Evolutionary conservation across 2,329 filamentous ascomycete genomes (phyloP).

Genomic region (Phialemonium atrogriseum): DNA sequence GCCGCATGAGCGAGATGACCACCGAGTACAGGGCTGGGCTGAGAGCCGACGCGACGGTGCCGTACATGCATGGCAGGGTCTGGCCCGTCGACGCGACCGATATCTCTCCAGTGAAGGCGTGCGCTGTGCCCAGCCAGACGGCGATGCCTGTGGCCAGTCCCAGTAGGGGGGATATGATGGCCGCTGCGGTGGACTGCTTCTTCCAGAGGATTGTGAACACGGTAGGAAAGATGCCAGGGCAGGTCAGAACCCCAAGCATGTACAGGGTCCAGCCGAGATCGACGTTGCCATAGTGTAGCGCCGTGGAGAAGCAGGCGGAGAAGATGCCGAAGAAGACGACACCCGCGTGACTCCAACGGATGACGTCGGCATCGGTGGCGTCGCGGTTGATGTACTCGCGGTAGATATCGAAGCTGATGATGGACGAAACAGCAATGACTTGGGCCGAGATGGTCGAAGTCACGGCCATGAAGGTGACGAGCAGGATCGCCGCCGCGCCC

Average conservation of each 20-base stretch:
- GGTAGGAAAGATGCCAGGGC: conserved; percentile 45
- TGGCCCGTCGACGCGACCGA: conserved; percentile 38
- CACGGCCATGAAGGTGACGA: conserved; percentile 72
- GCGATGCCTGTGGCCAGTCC: conserved; percentile 41
- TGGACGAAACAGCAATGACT: conserved; percentile 44
- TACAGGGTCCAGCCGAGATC: conserved; percentile 47
- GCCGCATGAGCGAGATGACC: conserved; percentile 6
- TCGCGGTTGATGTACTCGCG: conserved; percentile 36
- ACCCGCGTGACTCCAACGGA: conserved; percentile 42
- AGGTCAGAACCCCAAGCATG: conserved; percentile 45
- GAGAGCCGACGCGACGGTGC: conserved; percentile 36
- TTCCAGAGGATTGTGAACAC: conserved; percentile 44
- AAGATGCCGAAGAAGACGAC: conserved; percentile 44
- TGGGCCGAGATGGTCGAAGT: conserved; percentile 48
- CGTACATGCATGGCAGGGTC: conserved; percentile 42
- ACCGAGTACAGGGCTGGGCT: conserved; percentile 11
- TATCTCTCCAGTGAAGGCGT: conserved; percentile 35
- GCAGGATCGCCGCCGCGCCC: conserved; percentile 57
- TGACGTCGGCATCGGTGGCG: conserved; percentile 38
- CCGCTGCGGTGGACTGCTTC: conserved; percentile 38
- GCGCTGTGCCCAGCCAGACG: conserved; percentile 43
- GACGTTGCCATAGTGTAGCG: conserved; percentile 44
- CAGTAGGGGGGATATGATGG: conserved; percentile 39
- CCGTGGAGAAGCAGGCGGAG: conserved; percentile 41
- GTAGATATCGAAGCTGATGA: conserved; percentile 46